Evolutionary conservation across 164 flowering plant genomes (phyloP).

Genomic region (Nymphaea thermarum): DNA sequence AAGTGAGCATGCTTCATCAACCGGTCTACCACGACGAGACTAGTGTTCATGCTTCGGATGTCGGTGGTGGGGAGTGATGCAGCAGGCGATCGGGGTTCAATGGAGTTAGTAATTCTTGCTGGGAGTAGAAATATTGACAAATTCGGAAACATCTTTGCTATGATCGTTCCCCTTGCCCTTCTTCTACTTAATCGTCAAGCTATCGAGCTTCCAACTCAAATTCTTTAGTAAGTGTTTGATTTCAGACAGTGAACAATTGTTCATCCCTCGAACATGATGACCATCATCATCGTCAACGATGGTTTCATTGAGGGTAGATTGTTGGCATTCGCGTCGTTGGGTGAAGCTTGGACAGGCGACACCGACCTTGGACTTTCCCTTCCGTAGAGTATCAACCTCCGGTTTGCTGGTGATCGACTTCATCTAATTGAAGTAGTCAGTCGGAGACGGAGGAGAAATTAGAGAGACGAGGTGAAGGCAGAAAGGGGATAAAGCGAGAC

Average conservation of each 20-base stretch:
- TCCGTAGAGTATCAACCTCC: constrained; percentile 15
- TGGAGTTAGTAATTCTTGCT: neutral
- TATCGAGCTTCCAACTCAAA: constrained; percentile 52
- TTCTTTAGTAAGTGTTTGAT: constrained; percentile 64
- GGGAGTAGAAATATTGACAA: neutral
- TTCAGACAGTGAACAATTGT: constrained; percentile 30
- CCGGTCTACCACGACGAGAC: too few relatives aligned
- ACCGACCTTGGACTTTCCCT: constrained; percentile 34
- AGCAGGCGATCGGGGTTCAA: too few relatives aligned
- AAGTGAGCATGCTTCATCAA: too few relatives aligned
- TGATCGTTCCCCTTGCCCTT: constrained; percentile 10
- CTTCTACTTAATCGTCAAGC: constrained; percentile 56
- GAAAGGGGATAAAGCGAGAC: too few relatives aligned
- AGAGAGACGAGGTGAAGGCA: neutral
- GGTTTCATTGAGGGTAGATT: constrained; percentile 10
- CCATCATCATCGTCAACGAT: constrained; percentile 1
- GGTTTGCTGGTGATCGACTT: neutral
- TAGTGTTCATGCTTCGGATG: too few relatives aligned
- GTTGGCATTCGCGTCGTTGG: neutral
- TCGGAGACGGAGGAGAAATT: neutral
- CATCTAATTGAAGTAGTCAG: neutral
- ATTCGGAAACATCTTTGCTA: constrained; percentile 5
- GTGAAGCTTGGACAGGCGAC: constrained; percentile 39
- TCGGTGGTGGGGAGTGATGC: too few relatives aligned
- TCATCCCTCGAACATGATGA: constrained; percentile 12